phyloP scores from a whole-genome alignment of 2,329 filamentous ascomycete genomes.

The Exophiala sideris region DNA sequence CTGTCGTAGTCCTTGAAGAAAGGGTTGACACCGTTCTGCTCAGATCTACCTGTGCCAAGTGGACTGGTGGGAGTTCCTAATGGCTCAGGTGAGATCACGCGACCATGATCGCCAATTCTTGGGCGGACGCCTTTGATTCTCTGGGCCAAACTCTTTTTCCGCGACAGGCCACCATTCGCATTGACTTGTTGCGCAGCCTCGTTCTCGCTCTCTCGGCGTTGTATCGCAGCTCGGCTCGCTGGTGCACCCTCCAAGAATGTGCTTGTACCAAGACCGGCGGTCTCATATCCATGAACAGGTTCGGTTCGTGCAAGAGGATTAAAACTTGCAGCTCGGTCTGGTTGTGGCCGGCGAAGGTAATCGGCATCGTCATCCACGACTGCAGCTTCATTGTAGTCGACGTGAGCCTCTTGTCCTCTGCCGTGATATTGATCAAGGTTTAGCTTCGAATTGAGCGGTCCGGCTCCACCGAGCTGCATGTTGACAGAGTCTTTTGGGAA shows the following conservation, averaged over 20 bases:
- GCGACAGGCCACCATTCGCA: slow-evolving; percentile 59
- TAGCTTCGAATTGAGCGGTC: slow-evolving; percentile 74
- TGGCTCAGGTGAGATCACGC: slow-evolving; percentile 56
- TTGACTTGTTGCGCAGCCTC: slow-evolving; percentile 48
- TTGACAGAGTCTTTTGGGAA: slow-evolving; percentile 92
- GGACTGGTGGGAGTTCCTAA: slow-evolving; percentile 29
- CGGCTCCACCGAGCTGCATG: slow-evolving; percentile 83
- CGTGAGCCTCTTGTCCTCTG: slow-evolving; percentile 77
- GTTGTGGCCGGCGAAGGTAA: slow-evolving; percentile 31
- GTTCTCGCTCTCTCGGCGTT: slow-evolving; percentile 68
- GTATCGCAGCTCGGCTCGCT: slow-evolving; percentile 74
- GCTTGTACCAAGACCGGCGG: slow-evolving; percentile 81
- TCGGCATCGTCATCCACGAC: slow-evolving; percentile 34
- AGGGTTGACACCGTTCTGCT: slow-evolving; percentile 61
- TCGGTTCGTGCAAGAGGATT: slow-evolving; percentile 67
- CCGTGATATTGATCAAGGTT: slow-evolving; percentile 90
- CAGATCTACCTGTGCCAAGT: slow-evolving; percentile 34
- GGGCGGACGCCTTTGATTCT: slow-evolving; percentile 72
- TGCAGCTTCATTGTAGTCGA: slow-evolving; percentile 64
- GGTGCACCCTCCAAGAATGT: slow-evolving; percentile 95
- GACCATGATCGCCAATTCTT: slow-evolving; percentile 58
- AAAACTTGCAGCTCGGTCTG: slow-evolving; percentile 50
- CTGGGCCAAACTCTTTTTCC: slow-evolving; percentile 94
- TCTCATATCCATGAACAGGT: slow-evolving; percentile 78
- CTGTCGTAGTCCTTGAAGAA: slow-evolving; percentile 79